Percentiles rank a stretch among this genome's conserved stretches.
These are phyloP conservation scores for Coemansia sp. DNA, from an alignment of 192 early-diverging fungal species.

Conservation along the genomic window DNA sequence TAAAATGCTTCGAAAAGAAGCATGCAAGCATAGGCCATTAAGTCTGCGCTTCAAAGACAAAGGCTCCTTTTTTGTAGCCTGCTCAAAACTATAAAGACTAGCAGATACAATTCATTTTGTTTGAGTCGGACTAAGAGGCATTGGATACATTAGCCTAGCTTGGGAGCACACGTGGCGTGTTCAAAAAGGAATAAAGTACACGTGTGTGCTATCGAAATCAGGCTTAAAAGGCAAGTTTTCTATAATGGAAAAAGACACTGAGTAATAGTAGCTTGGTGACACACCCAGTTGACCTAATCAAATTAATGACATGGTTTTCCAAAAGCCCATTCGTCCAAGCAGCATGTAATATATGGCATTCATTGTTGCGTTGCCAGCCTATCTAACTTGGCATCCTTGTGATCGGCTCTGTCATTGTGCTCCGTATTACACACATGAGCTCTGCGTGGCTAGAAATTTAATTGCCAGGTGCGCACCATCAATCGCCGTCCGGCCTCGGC, in stretches of 20 bases:
- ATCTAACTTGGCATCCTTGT: not conserved
- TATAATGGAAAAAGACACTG: not conserved
- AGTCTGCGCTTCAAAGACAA: too few relatives aligned
- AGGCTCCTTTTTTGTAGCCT: too few relatives aligned
- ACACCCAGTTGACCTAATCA: not conserved
- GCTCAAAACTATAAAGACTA: too few relatives aligned
- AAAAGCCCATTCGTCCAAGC: too few relatives aligned
- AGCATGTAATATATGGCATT: too few relatives aligned
- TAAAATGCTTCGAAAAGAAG: not conserved
- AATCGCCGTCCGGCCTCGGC: too few relatives aligned
- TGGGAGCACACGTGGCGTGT: too few relatives aligned
- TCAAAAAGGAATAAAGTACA: not conserved
- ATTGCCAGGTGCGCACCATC: not conserved
- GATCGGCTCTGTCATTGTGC: not conserved
- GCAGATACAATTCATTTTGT: too few relatives aligned
- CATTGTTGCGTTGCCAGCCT: not conserved
- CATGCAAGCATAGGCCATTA: not conserved
- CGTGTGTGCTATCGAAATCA: not conserved
- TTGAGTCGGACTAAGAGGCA: too few relatives aligned
- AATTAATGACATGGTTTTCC: not conserved
- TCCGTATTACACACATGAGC: slow-evolving; percentile 5
- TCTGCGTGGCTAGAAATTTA: not conserved
- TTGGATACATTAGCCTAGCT: too few relatives aligned
- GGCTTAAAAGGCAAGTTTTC: not conserved
- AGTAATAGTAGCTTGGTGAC: not conserved